Percentiles rank a stretch among this genome's conserved stretches.
These are phyloP conservation scores for Quercus ilex DNA, from an alignment of 306 rosid genomes.

Conservation along the genomic window DNA sequence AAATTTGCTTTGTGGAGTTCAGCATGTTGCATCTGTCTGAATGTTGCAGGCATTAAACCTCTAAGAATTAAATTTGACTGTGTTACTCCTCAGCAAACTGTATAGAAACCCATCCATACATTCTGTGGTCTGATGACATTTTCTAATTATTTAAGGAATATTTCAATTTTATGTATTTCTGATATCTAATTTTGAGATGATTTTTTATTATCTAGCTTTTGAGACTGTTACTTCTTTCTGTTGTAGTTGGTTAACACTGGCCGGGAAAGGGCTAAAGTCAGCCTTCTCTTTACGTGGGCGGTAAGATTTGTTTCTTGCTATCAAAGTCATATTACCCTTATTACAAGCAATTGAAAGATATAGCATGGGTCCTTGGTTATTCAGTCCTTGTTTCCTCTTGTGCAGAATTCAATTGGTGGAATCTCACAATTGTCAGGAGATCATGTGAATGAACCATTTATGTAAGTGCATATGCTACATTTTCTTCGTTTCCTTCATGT, in stretches of 20 bases:
- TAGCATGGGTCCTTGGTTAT: slow-evolving; percentile 17
- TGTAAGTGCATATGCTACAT: slow-evolving; percentile 42
- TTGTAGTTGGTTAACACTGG: slow-evolving; percentile 93
- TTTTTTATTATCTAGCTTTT: slow-evolving; percentile 6
- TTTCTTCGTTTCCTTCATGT: background rate
- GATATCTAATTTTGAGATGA: background rate
- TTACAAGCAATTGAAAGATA: background rate
- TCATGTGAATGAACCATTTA: slow-evolving; percentile 89
- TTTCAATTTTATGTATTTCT: background rate
- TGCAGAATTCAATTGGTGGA: slow-evolving; percentile 98
- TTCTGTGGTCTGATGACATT: background rate
- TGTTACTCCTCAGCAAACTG: background rate
- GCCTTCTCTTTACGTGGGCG: slow-evolving; percentile 97
- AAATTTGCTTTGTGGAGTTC: background rate
- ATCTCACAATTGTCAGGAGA: slow-evolving; percentile 80
- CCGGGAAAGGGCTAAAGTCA: slow-evolving; percentile 97
- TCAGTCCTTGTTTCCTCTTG: slow-evolving; percentile 27
- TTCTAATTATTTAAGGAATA: background rate
- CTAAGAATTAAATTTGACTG: background rate
- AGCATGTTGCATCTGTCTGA: background rate
- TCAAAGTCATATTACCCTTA: slow-evolving; percentile 4
- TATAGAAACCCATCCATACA: background rate
- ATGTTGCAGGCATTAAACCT: background rate
- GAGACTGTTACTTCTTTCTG: slow-evolving; percentile 25
- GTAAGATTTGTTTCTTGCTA: slow-evolving; percentile 47